Evolutionary conservation across 306 rosid genomes (phyloP).

Genomic region (Coriaria nepalensis): DNA sequence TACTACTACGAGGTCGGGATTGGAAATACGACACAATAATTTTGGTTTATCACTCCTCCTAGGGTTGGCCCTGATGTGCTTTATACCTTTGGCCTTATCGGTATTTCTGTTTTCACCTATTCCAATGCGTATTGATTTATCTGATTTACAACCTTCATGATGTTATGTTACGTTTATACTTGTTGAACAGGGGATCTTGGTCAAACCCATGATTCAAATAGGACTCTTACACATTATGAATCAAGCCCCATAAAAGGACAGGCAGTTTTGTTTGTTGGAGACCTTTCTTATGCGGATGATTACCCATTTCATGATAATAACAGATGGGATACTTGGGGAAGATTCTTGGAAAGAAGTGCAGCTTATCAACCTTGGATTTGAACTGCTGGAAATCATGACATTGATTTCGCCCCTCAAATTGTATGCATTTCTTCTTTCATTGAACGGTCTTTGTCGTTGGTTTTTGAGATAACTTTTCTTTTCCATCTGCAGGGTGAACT

Average conservation of each 20-base stretch:
- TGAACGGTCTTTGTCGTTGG: background rate
- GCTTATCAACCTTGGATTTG: conserved; percentile 85
- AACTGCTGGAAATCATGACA: conserved; percentile 45
- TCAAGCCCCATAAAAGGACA: conserved; percentile 34
- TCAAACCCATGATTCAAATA: conserved; percentile 50
- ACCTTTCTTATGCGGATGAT: conserved; percentile 62
- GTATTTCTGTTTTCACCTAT: conserved; percentile 13
- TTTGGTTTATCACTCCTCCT: conserved; percentile 66
- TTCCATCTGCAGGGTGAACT: conserved; percentile 51
- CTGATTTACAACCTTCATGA: no score
- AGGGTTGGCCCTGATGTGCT: conserved; percentile 57
- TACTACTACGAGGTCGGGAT: conserved; percentile 55
- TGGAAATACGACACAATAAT: conserved; percentile 31
- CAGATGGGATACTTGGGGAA: conserved; percentile 80
- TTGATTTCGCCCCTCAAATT: conserved; percentile 27
- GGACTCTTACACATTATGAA: conserved; percentile 52
- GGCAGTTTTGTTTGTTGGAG: conserved; percentile 37
- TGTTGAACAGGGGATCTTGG: conserved; percentile 65
- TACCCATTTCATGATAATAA: conserved; percentile 52
- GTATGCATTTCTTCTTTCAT: conserved; percentile 16
- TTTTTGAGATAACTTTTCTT: background rate
- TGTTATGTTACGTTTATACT: background rate
- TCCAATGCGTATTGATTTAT: no score
- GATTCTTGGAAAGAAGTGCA: conserved; percentile 49
- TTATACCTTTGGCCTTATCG: conserved; percentile 60